Percentiles rank a stretch among this genome's conserved stretches.
phyloP scores from a whole-genome alignment of 1,284 basidiomycete species.

The Apiotrichum laibachii region DNA sequence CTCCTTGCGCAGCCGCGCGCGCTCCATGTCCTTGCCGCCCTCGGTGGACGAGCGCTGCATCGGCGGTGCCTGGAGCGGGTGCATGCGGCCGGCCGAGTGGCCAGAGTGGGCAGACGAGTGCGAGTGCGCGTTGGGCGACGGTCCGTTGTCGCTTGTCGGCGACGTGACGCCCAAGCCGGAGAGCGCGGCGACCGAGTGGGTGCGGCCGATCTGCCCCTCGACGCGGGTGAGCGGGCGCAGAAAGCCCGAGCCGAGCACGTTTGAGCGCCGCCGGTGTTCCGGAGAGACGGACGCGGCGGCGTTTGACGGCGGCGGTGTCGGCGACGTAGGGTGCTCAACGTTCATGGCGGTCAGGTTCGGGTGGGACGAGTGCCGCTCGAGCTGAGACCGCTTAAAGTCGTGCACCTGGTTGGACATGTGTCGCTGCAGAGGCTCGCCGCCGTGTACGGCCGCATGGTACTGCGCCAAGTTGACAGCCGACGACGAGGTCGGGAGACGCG shows the following conservation, averaged over 20 bases:
- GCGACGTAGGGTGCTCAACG: conserved; percentile 10
- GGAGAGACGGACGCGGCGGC: conserved; percentile 9
- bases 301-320: not conserved
- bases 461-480: conserved; percentile 36
- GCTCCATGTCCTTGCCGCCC: conserved; percentile 21
- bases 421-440: conserved; percentile 21
- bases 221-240: conserved; percentile 44
- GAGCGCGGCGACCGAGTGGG: conserved; percentile 30
- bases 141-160: not conserved
- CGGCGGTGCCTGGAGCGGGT: conserved; percentile 25
- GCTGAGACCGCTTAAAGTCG: not conserved
- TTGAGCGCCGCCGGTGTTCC: conserved; percentile 25
- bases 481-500: conserved; percentile 25
- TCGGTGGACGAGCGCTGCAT: conserved; percentile 41
- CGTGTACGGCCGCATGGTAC: conserved; percentile 1
- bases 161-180: not conserved
- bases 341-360: conserved; percentile 20
- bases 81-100: not conserved
- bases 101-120: not conserved
- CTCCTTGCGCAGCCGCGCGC: conserved; percentile 26
- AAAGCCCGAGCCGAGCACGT: conserved; percentile 35
- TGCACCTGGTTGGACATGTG: conserved; percentile 8
- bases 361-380: conserved; percentile 29
- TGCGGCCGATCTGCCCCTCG: conserved; percentile 13
- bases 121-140: not conserved